phyloP scores from a whole-genome alignment of 164 flowering plant species.

The Vitis amurensis region DNA sequence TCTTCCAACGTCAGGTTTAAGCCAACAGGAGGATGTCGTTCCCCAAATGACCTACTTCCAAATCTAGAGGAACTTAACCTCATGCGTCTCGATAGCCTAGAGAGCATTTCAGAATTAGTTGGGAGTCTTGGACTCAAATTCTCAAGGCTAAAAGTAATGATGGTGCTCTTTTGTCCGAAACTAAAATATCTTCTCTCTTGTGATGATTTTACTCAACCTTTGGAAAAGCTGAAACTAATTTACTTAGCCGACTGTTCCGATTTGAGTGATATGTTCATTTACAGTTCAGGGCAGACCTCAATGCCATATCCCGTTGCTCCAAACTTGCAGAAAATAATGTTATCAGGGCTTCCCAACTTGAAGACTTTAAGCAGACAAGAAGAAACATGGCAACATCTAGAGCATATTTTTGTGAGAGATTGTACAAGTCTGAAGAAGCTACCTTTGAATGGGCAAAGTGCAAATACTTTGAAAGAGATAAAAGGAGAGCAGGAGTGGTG shows the following conservation, averaged over 20 bases:
- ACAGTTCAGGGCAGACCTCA: too few species aligned
- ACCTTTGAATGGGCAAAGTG: too few species aligned
- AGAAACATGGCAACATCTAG: too few species aligned
- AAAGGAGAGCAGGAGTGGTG: too few species aligned
- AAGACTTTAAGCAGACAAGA: too few species aligned
- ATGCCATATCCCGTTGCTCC: neutral
- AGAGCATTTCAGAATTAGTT: slow-evolving; percentile 3
- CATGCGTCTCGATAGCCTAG: neutral
- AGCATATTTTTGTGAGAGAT: too few species aligned
- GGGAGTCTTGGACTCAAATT: slow-evolving; percentile 5
- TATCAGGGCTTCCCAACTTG: too few species aligned
- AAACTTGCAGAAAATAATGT: too few species aligned
- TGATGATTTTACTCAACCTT: neutral
- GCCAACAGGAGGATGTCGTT: slow-evolving; percentile 8
- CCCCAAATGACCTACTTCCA: slow-evolving; percentile 9
- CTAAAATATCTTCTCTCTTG: neutral
- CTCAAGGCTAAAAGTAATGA: slow-evolving; percentile 3
- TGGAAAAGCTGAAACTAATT: slow-evolving; percentile 9
- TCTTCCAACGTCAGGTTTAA: neutral
- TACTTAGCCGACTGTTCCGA: too few species aligned
- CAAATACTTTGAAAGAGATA: too few species aligned
- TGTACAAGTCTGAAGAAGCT: too few species aligned
- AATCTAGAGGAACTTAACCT: slow-evolving; percentile 14
- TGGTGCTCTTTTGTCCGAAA: neutral
- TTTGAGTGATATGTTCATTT: neutral